Percentiles rank a stretch among this genome's conserved stretches.
These are phyloP conservation scores for Oryza officinalis DNA, from an alignment of 176 grass and related monocot species.

Conservation along the genomic window DNA sequence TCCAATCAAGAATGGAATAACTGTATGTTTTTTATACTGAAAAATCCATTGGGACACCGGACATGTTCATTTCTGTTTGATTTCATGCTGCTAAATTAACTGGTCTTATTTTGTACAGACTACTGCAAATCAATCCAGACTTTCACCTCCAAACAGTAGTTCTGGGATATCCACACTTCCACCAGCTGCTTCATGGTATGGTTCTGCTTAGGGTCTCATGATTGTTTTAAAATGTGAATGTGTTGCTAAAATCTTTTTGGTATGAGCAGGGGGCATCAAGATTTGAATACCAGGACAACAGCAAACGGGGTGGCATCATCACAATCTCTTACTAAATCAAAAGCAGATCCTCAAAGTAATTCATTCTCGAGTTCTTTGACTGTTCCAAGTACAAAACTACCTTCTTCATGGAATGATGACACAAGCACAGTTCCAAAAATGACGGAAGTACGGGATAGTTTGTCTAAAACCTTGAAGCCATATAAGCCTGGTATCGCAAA, in stretches of 20 bases:
- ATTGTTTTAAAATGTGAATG: slow-evolving; percentile 23
- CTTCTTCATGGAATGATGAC: slow-evolving; percentile 89
- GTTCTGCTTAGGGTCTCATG: slow-evolving; percentile 12
- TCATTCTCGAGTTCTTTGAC: slow-evolving; percentile 37
- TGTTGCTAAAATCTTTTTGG: slow-evolving; percentile 22
- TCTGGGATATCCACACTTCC: slow-evolving; percentile 74
- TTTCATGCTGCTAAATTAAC: slow-evolving; percentile 24
- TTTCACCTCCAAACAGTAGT: slow-evolving; percentile 71
- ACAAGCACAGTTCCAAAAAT: slow-evolving; percentile 49
- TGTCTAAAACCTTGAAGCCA: slow-evolving; percentile 51
- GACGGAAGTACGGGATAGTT: slow-evolving; percentile 45
- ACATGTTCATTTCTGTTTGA: not conserved
- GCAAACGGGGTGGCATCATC: slow-evolving; percentile 42
- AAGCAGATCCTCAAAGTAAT: slow-evolving; percentile 52
- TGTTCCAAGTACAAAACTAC: slow-evolving; percentile 47
- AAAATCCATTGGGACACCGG: not conserved
- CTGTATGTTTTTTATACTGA: slow-evolving; percentile 50
- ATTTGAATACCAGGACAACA: slow-evolving; percentile 52
- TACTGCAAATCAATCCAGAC: slow-evolving; percentile 60
- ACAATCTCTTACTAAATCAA: slow-evolving; percentile 58
- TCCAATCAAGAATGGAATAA: slow-evolving; percentile 60
- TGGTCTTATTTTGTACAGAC: slow-evolving; percentile 47
- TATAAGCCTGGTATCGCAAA: slow-evolving; percentile 66
- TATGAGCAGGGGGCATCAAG: slow-evolving; percentile 64
- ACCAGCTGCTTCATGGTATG: slow-evolving; percentile 81